Evolutionary conservation across 768 basidiomycete genomes (phyloP).

Genomic region (Rhodotorula kratochvilovae): DNA sequence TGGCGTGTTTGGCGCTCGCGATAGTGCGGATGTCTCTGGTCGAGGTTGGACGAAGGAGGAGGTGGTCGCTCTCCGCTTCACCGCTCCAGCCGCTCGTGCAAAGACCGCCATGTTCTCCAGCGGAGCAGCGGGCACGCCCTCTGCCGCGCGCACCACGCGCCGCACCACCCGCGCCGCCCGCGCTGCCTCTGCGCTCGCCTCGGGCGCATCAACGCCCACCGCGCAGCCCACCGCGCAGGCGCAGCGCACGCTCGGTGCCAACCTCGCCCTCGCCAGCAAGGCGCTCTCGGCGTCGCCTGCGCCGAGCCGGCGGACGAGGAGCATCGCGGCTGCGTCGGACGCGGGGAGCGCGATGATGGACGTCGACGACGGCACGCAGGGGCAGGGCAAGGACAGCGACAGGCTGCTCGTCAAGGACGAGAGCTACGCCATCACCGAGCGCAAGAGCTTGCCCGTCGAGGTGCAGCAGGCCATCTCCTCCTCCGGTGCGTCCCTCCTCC

Average conservation of each 20-base stretch:
- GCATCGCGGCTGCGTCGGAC: not conserved
- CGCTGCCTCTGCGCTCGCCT: not conserved
- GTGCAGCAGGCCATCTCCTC: slow-evolving; percentile 22
- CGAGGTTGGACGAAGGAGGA: not conserved
- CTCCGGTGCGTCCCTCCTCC: slow-evolving; percentile 20
- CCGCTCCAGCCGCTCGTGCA: not conserved
- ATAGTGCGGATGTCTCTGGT: too few relatives aligned
- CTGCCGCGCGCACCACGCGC: not conserved
- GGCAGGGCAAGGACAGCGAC: not conserved
- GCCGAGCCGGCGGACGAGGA: slow-evolving; percentile 9
- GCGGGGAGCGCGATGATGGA: slow-evolving; percentile 17
- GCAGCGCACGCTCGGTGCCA: slow-evolving; percentile 4
- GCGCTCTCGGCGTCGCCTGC: slow-evolving; percentile 7
- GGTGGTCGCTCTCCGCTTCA: not conserved
- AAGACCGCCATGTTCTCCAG: slow-evolving; percentile 4
- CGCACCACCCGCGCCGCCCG: slow-evolving; percentile 14
- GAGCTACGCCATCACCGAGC: slow-evolving; percentile 19
- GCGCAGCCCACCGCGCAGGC: not conserved
- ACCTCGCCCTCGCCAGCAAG: slow-evolving; percentile 4
- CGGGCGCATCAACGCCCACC: slow-evolving; percentile 9
- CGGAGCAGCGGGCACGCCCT: not conserved
- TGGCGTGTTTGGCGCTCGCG: too few relatives aligned
- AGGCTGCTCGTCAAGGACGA: slow-evolving; percentile 36
- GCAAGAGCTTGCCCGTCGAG: slow-evolving; percentile 28
- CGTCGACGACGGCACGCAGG: slow-evolving; percentile 9